Base-by-base conservation (phyloP, 768 basidiomycete species). In the Porpolomopsis calyptriformis region DNA sequence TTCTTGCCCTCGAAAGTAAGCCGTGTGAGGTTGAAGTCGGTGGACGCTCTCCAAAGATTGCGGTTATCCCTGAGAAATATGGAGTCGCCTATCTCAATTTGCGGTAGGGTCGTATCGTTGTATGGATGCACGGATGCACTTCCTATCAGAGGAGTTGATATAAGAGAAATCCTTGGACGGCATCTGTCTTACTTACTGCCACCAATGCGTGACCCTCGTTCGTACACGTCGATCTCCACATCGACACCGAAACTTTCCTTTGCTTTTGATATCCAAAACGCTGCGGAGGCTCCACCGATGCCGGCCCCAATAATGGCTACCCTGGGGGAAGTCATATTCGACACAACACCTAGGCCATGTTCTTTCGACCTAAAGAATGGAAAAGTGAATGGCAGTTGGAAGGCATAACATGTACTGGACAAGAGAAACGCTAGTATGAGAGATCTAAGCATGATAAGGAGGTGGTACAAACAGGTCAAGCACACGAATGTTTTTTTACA, bases 251-350 rank as follows among this genome's bases (percentile, higher is more conserved):
- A 80, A 20, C 84, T 69, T 52, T 85, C 72, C 53, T 82, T 80
- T 22, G 83, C 85, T 58, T 83, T 84, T 16, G 76, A 73, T 44
- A 93, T 80, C 82, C 90, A 86, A 57, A 78, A 86, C 2, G 80
- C 89, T 18, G 90, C 85, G 20, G 87, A 84, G 12, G 77, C 78
- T 7, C 92, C 92, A 8, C 72, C 88, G 11, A 92, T 90, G 22
- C 92, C 92, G 0, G 92, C 91, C 14, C 92, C 92, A 45, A 96
- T 77, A 56, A 96, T 80, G 6, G 91, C 92, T 53, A 96, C 72
- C 39, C 81, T 66, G 37, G 80, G 75, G 0, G 68, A 55, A 19
- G 54, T 46, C n/a, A 50, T 49, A 18, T 48, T 45, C 4, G 53
- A 26, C 8, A 46, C 27, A 25, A 56, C 48, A 34, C n/a, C n/a